Percentiles rank a stretch among this genome's conserved stretches.
Conservation (phyloP, 768 basidiomycete genomes). For the Tylopilus sp. region DNA sequence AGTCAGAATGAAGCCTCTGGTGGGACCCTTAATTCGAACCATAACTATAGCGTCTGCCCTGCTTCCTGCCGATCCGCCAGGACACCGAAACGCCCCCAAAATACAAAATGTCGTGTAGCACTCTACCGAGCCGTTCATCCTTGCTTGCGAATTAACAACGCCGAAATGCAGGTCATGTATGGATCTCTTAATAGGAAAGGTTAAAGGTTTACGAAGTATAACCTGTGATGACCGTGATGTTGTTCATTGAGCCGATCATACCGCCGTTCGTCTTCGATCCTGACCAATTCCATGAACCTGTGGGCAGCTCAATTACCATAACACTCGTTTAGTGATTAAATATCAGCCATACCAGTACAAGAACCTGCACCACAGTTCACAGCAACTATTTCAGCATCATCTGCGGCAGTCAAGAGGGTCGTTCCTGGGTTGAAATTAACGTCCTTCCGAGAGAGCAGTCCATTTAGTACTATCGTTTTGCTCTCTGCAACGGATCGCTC, state of each 20-base stretch:
- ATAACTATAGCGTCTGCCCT: no score
- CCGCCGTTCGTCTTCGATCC: constrained; percentile 45
- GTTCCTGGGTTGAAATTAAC: constrained; percentile 44
- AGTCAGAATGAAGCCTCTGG: no score
- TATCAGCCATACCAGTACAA: constrained; percentile 41
- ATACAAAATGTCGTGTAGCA: no score
- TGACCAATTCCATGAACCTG: constrained; percentile 53
- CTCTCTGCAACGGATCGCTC: constrained; percentile 14
- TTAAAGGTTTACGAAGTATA: no score
- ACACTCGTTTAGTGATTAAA: background rate
- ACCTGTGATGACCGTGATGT: no score
- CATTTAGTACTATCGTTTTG: background rate
- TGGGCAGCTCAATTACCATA: background rate
- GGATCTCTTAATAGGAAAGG: no score
- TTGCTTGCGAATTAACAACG: no score
- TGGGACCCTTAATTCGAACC: no score
- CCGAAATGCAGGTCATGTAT: no score
- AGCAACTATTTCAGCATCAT: constrained; percentile 43
- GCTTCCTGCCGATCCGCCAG: no score
- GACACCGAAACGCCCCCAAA: no score
- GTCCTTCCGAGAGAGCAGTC: constrained; percentile 33
- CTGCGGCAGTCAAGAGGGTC: constrained; percentile 42
- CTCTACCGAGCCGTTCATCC: no score
- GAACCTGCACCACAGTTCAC: constrained; percentile 54
- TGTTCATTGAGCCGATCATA: constrained; percentile 25